Percentiles rank a stretch among this genome's conserved stretches.
Evolutionary conservation across 257 asterid species (phyloP).

Genomic region (Lavandula angustifolia): DNA sequence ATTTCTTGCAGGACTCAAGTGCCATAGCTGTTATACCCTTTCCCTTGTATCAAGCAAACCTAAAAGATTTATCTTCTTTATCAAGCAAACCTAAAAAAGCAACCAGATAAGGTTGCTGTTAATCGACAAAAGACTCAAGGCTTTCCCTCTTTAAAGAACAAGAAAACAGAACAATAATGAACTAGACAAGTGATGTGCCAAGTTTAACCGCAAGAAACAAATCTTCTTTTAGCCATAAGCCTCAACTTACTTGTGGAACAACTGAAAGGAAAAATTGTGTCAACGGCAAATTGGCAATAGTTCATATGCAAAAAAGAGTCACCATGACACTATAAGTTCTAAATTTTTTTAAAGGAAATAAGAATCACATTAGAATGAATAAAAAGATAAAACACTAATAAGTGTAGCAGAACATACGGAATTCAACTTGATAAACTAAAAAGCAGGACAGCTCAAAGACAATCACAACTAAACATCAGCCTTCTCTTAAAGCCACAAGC

Average conservation of each 20-base stretch:
- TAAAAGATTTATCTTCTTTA: neutral
- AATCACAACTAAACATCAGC: constrained; percentile 18
- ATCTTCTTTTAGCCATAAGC: neutral
- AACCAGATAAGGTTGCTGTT: neutral
- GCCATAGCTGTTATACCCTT: neutral
- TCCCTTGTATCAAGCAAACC: neutral
- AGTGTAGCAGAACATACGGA: neutral
- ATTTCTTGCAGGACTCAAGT: constrained; percentile 11
- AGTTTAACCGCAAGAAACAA: constrained; percentile 4
- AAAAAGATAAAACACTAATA: neutral
- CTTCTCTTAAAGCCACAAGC: neutral
- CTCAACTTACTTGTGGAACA: constrained; percentile 17
- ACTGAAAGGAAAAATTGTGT: constrained; percentile 22
- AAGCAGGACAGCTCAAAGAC: constrained; percentile 7
- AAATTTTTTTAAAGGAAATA: constrained; percentile 5
- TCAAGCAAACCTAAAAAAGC: neutral
- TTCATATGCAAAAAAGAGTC: neutral
- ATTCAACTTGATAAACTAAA: neutral
- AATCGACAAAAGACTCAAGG: neutral
- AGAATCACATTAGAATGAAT: constrained; percentile 7
- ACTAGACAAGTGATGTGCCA: neutral
- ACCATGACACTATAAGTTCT: neutral
- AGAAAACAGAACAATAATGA: neutral
- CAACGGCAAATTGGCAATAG: neutral
- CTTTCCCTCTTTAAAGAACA: neutral